Evolutionary conservation across 805 yeast species (phyloP).

Genomic region (Spathaspora girioi): DNA sequence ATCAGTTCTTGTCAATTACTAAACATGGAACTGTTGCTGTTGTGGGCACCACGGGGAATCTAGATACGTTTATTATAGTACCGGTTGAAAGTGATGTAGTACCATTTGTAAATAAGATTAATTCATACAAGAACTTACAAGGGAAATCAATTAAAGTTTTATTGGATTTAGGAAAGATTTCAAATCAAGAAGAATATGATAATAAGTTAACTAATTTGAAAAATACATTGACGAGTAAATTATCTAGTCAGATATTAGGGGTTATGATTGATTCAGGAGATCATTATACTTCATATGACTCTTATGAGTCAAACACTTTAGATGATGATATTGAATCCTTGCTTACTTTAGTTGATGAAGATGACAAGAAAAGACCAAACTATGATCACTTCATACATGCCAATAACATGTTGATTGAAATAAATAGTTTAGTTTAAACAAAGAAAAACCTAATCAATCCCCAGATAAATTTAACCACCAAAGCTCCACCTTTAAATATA

Average conservation of each 20-base stretch:
- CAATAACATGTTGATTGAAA: slow-evolving; percentile 16
- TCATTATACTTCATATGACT: slow-evolving; percentile 19
- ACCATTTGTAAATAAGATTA: slow-evolving; percentile 11
- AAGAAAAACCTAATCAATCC: slow-evolving; percentile 11
- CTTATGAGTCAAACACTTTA: neutral
- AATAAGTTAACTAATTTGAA: slow-evolving; percentile 10
- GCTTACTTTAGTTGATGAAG: neutral
- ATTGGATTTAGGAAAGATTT: slow-evolving; percentile 25
- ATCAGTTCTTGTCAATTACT: slow-evolving; percentile 46
- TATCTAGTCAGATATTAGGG: slow-evolving; percentile 24
- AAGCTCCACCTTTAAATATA: slow-evolving; percentile 34
- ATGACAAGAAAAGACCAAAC: slow-evolving; percentile 1
- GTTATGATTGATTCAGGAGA: slow-evolving; percentile 41
- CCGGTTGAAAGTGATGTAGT: slow-evolving; percentile 19
- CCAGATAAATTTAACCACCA: slow-evolving; percentile 19
- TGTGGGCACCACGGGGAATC: slow-evolving; percentile 48
- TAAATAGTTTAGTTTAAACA: slow-evolving; percentile 9
- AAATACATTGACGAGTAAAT: slow-evolving; percentile 13
- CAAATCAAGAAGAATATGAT: slow-evolving; percentile 11
- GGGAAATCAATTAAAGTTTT: slow-evolving; percentile 18
- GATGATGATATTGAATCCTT: neutral
- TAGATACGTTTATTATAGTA: slow-evolving; percentile 45
- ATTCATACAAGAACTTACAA: slow-evolving; percentile 12
- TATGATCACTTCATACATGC: slow-evolving; percentile 22
- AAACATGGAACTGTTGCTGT: slow-evolving; percentile 47